phyloP scores from a whole-genome alignment of 306 rosid species.

The Inga oerstediana region DNA sequence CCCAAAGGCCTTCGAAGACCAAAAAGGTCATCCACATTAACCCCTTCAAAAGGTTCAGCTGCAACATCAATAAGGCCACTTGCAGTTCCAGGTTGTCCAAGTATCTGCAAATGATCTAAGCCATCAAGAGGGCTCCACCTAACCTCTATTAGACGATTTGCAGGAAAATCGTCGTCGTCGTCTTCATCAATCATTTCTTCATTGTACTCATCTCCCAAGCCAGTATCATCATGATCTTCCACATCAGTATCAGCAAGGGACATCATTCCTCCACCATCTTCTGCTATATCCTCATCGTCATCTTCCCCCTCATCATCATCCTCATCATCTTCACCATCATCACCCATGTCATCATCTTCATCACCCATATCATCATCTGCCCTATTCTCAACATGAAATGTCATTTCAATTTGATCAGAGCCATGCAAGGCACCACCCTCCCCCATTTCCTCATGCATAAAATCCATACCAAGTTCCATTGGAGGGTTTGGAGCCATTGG shows the following conservation, averaged over 20 bases:
- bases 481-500: conserved; percentile 61
- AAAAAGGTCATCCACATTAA: conserved; percentile 94
- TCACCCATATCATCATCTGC: conserved; percentile 95
- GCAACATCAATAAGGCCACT: conserved; percentile 88
- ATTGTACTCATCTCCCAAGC: conserved; percentile 91
- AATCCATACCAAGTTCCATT: conserved; percentile 86
- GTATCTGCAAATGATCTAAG: conserved; percentile 91
- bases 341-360: conserved; percentile 99
- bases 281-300: conserved; percentile 95
- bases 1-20: conserved; percentile 77
- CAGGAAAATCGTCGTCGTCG: conserved; percentile 95
- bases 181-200: conserved; percentile 96
- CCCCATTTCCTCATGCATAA: conserved; percentile 85
- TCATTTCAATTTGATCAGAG: conserved; percentile 82
- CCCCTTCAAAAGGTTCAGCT: conserved; percentile 98
- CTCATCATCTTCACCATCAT: conserved; percentile 96
- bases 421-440: conserved; percentile 77
- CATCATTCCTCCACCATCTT: conserved; percentile 93
- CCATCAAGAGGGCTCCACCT: conserved; percentile 99
- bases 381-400: conserved; percentile 86
- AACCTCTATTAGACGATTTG: conserved; percentile 91
- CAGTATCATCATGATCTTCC: conserved; percentile 92
- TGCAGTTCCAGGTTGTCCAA: conserved; percentile 83
- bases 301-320: conserved; percentile 95
- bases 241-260: conserved; percentile 91